Evolutionary conservation across 1,284 basidiomycete species (phyloP).

Genomic region (Ceratobasidium sp.): DNA sequence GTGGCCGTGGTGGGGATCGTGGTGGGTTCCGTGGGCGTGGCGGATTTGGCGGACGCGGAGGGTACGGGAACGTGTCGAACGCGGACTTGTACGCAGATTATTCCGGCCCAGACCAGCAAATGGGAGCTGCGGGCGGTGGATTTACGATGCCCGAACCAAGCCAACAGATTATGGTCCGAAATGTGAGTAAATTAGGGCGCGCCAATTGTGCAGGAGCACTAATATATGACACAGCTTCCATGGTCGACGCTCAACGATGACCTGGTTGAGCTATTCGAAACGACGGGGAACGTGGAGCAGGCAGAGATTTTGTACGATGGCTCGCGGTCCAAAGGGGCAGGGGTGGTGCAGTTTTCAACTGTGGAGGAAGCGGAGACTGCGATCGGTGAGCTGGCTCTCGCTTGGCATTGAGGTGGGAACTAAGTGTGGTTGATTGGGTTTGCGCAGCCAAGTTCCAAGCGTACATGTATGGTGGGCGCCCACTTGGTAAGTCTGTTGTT

Average conservation of each 20-base stretch:
- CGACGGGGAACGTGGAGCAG: conserved; percentile 90
- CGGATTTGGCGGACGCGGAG: conserved; percentile 53
- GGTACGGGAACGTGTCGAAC: conserved; percentile 57
- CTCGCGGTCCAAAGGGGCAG: conserved; percentile 88
- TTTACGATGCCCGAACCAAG: conserved; percentile 67
- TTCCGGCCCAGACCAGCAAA: conserved; percentile 73
- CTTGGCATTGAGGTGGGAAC: not conserved
- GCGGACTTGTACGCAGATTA: conserved; percentile 83
- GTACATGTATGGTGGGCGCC: conserved; percentile 88
- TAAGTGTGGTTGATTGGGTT: conserved; percentile 17
- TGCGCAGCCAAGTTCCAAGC: conserved; percentile 82
- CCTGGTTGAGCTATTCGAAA: conserved; percentile 96
- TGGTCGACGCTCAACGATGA: conserved; percentile 99
- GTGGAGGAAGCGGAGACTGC: conserved; percentile 90
- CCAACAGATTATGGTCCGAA: conserved; percentile 97
- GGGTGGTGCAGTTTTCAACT: conserved; percentile 92
- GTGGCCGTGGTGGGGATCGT: conserved; percentile 54
- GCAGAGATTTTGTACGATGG: conserved; percentile 95
- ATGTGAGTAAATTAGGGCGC: conserved; percentile 65
- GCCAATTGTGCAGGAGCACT: not conserved
- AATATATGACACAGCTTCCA: conserved; percentile 68
- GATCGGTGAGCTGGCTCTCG: conserved; percentile 64
- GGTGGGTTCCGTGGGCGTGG: conserved; percentile 55
- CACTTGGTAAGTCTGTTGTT: conserved; percentile 66
- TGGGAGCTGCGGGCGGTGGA: conserved; percentile 55